These are phyloP conservation scores for Phalaenopsis hybrid DNA, from an alignment of 116 monocot species.

Conservation along the genomic window DNA sequence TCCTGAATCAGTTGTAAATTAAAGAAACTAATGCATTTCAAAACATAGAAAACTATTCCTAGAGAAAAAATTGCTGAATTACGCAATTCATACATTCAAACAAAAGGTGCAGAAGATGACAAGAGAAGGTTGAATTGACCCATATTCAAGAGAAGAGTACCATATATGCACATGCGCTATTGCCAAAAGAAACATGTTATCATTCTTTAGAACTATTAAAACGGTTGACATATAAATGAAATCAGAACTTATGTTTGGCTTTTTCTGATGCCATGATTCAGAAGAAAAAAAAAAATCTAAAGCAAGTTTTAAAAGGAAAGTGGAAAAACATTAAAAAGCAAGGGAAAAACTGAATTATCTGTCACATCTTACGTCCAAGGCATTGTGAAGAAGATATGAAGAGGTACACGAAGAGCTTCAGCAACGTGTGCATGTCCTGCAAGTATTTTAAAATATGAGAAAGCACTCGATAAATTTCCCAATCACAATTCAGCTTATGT, in stretches of 20 bases:
- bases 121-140: too few relatives aligned
- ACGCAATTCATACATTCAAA: not conserved
- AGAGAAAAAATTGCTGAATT: not conserved
- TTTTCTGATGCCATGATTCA: not conserved
- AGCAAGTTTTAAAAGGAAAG: not conserved
- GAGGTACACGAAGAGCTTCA: slow-evolving; percentile 92
- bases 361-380: slow-evolving; percentile 88
- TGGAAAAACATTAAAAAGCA: not conserved
- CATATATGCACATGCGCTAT: not conserved
- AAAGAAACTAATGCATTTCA: not conserved
- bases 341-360: not conserved
- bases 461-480: not conserved
- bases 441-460: slow-evolving; percentile 4
- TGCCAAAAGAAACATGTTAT: not conserved
- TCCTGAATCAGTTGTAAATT: not conserved
- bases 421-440: slow-evolving; percentile 95
- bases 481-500: not conserved
- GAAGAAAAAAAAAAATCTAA: not conserved
- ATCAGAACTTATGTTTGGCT: not conserved
- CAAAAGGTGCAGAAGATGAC: not conserved
- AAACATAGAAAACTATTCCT: not conserved
- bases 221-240: not conserved
- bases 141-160: not conserved
- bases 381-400: slow-evolving; percentile 98
- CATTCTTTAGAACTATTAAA: not conserved